Conservation (phyloP, 495 filamentous ascomycete genomes). For the Acidiella bohemica region DNA sequence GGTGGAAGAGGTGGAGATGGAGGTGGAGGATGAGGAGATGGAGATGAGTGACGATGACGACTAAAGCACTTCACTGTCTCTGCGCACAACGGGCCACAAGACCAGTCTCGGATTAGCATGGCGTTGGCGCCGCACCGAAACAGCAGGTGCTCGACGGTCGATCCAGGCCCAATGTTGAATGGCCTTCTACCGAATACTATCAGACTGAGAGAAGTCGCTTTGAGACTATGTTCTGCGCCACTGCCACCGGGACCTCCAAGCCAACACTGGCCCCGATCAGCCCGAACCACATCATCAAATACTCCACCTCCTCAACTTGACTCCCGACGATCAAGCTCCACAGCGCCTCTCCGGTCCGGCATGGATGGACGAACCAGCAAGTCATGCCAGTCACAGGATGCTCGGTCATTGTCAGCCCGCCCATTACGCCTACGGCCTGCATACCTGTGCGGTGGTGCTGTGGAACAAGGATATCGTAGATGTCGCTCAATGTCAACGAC, state of each 20-base stretch:
- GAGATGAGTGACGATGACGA: constrained; percentile 26
- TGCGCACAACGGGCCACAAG: no score
- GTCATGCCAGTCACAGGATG: constrained; percentile 64
- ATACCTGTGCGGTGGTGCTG: constrained; percentile 43
- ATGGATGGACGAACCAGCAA: constrained; percentile 73
- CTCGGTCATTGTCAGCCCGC: constrained; percentile 64
- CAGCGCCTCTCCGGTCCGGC: constrained; percentile 71
- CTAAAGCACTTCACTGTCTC: no score
- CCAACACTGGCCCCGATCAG: constrained; percentile 60
- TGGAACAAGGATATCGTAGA: constrained; percentile 60
- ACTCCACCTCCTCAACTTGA: constrained; percentile 44
- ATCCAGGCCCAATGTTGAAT: background rate
- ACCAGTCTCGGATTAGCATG: no score
- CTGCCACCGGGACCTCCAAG: constrained; percentile 49
- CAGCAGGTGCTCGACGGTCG: no score
- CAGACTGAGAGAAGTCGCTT: no score
- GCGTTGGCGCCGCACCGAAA: no score
- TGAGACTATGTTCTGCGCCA: no score
- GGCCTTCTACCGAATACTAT: background rate
- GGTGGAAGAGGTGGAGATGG: constrained; percentile 22
- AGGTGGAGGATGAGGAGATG: constrained; percentile 28
- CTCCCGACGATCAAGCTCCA: constrained; percentile 33
- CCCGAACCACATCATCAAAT: constrained; percentile 71
- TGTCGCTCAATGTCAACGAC: constrained; percentile 33
- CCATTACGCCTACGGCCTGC: constrained; percentile 48